A percentile compares a stretch with the other conserved stretches of the same genome.
Evolutionary conservation across 371 early-diverging fungal genomes (phyloP).

Genomic region (Actinomucor elegans): DNA sequence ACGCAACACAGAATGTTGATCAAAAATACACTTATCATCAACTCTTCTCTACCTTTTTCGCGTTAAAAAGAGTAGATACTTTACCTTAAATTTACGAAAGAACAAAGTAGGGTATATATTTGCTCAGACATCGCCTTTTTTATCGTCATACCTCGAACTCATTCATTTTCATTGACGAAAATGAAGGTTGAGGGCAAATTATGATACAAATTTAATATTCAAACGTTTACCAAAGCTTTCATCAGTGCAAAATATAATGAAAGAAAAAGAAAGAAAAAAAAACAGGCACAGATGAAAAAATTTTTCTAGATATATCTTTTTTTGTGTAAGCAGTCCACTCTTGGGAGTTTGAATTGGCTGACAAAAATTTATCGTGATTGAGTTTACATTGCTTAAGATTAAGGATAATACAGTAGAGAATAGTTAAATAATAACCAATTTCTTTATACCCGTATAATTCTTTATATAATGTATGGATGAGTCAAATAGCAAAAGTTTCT

Average conservation of each 20-base stretch:
- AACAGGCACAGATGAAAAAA: neutral
- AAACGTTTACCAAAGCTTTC: conserved; percentile 26
- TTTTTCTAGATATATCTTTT: no score
- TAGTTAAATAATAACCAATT: no score
- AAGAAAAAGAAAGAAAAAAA: conserved; percentile 1
- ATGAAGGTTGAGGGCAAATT: conserved; percentile 10
- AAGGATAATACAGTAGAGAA: no score
- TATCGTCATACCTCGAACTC: conserved; percentile 23
- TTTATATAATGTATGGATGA: no score
- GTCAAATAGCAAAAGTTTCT: no score
- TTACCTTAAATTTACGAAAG: no score
- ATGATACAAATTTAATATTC: neutral
- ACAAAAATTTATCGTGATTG: no score
- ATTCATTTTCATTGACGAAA: neutral
- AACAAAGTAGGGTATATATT: neutral
- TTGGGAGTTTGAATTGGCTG: no score
- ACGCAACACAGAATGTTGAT: conserved; percentile 23
- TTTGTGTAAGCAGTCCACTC: no score
- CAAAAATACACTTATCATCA: conserved; percentile 22
- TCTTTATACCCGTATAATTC: no score
- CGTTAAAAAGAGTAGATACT: neutral
- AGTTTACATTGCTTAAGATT: no score
- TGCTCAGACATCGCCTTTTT: conserved; percentile 26
- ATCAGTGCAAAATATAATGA: conserved; percentile 11
- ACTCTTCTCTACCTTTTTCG: neutral